Conservation (phyloP, 2,329 filamentous ascomycete species). For the Pyrenophora teres region DNA sequence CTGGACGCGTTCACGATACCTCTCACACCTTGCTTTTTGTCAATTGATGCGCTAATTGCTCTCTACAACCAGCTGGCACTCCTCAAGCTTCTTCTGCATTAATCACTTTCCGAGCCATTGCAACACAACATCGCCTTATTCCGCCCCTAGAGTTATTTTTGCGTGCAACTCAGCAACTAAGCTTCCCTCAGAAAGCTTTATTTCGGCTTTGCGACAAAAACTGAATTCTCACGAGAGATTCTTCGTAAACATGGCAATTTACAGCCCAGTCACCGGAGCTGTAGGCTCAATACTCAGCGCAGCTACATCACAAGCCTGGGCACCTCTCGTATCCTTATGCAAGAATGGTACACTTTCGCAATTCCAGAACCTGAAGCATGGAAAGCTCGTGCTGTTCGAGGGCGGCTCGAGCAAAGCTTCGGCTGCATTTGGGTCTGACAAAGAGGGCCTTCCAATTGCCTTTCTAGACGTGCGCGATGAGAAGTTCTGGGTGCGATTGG, state of each 20-base stretch:
- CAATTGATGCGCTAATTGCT: neutral
- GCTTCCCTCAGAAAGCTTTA: neutral
- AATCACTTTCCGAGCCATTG: neutral
- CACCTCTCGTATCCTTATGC: conserved; percentile 53
- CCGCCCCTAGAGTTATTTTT: neutral
- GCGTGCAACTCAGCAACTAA: too few species aligned
- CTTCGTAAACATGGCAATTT: conserved; percentile 38
- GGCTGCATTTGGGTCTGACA: conserved; percentile 50
- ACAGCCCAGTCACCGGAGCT: conserved; percentile 44
- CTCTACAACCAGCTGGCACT: neutral
- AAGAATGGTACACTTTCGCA: conserved; percentile 53
- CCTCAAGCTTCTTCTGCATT: neutral
- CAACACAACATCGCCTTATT: neutral
- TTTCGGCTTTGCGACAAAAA: neutral
- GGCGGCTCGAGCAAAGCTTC: conserved; percentile 49
- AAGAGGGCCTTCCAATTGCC: conserved; percentile 52
- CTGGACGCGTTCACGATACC: conserved; percentile 6
- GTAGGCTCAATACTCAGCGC: conserved; percentile 49
- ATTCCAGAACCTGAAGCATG: conserved; percentile 52
- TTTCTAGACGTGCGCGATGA: conserved; percentile 67
- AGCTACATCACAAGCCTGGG: conserved; percentile 54
- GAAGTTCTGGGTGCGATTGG: conserved; percentile 70
- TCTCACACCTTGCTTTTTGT: conserved; percentile 4
- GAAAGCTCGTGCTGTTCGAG: conserved; percentile 54
- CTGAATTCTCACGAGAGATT: neutral